phyloP scores from a whole-genome alignment of 2,329 filamentous ascomycete species.

The Sporothrix variecibatus region DNA sequence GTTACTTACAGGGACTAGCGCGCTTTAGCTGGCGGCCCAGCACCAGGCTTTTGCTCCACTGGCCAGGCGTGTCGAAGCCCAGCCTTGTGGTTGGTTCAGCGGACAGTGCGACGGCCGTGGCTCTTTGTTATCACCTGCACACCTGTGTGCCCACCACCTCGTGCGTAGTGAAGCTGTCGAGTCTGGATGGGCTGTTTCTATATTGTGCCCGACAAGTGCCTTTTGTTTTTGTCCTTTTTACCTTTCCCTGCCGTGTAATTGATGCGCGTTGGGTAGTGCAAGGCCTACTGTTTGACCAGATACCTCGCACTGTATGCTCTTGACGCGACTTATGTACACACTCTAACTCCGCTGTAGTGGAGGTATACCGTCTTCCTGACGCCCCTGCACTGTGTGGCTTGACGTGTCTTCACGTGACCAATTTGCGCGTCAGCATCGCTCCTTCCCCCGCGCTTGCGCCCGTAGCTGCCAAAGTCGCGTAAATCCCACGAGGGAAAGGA shows the following conservation, averaged over 20 bases:
- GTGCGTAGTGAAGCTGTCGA: neutral
- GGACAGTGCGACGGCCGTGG: slow-evolving; percentile 12
- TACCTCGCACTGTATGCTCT: neutral
- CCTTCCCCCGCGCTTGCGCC: slow-evolving; percentile 24
- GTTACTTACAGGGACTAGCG: slow-evolving; percentile 22
- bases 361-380: neutral
- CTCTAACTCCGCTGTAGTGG: neutral
- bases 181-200: too few species aligned
- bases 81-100: slow-evolving; percentile 30
- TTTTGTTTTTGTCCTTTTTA: neutral
- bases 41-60: slow-evolving; percentile 26
- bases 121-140: slow-evolving; percentile 4
- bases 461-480: slow-evolving; percentile 26
- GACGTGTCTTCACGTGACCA: slow-evolving; percentile 22
- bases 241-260: neutral
- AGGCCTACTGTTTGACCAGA: neutral
- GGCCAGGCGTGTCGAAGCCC: slow-evolving; percentile 26
- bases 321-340: slow-evolving; percentile 7
- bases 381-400: slow-evolving; percentile 15
- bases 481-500: slow-evolving; percentile 24
- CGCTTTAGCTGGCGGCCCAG: neutral
- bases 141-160: slow-evolving; percentile 5
- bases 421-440: slow-evolving; percentile 21
- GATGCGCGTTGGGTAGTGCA: neutral
- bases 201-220: neutral